Evolutionary conservation across 2,329 filamentous ascomycete genomes (phyloP).

Genomic region (Pseudopyricularia javanii): DNA sequence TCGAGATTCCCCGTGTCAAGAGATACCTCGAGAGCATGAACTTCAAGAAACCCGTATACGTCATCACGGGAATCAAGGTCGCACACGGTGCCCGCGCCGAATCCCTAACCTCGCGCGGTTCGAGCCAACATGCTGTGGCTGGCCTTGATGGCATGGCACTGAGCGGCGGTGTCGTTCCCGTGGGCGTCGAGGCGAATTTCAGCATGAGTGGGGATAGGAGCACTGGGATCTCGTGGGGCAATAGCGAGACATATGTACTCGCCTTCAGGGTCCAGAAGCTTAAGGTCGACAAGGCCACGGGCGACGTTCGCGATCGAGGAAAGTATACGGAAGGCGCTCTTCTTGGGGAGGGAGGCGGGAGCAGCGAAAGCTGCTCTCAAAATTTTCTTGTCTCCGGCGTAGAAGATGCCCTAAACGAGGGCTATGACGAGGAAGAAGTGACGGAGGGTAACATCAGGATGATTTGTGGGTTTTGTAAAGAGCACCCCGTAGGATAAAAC

Average conservation of each 20-base stretch:
- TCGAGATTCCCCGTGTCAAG: not conserved
- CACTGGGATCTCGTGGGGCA: not conserved
- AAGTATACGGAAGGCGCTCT: not conserved
- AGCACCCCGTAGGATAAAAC: not conserved
- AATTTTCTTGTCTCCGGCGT: not conserved
- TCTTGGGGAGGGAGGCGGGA: not conserved
- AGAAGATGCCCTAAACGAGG: conserved; percentile 3
- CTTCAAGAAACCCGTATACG: not conserved
- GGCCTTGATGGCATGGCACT: not conserved
- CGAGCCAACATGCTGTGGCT: not conserved
- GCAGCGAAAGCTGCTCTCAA: not conserved
- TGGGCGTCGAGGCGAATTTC: not conserved
- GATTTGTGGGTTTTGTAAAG: not conserved
- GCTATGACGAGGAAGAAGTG: not conserved
- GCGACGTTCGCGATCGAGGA: not conserved
- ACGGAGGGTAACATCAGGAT: not conserved
- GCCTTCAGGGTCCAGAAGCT: not conserved
- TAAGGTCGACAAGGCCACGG: not conserved
- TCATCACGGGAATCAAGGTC: not conserved
- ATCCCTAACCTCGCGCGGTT: not conserved
- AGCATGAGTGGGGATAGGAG: not conserved
- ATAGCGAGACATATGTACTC: not conserved
- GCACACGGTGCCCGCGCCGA: not conserved
- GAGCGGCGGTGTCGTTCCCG: not conserved
- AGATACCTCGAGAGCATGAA: not conserved